phyloP scores from a whole-genome alignment of 176 grass and related monocot genomes.

The Dendrocalamus sinicus region DNA sequence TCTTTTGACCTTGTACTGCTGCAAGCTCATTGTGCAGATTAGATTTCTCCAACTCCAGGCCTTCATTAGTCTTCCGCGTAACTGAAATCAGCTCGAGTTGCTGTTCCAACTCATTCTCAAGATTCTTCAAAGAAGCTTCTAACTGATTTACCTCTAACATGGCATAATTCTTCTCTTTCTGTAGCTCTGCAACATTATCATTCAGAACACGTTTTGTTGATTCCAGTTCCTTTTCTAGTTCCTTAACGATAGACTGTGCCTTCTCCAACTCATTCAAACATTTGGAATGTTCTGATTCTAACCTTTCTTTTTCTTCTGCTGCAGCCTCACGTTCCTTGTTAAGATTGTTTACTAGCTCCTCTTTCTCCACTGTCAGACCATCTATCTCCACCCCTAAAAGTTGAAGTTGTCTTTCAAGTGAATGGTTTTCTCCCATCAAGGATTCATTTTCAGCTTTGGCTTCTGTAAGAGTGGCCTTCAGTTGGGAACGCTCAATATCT shows the following conservation, averaged over 20 bases:
- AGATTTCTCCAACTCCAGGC: constrained; percentile 42
- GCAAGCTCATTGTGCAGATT: constrained; percentile 46
- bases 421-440: constrained; percentile 46
- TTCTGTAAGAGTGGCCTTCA: constrained; percentile 46
- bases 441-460: constrained; percentile 55
- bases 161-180: constrained; percentile 26
- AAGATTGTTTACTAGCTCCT: constrained; percentile 19
- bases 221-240: constrained; percentile 50
- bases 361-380: constrained; percentile 49
- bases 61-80: constrained; percentile 43
- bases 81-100: constrained; percentile 47
- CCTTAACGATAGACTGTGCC: constrained; percentile 28
- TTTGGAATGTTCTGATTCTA: constrained; percentile 47
- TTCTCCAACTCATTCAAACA: constrained; percentile 56
- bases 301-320: constrained; percentile 48
- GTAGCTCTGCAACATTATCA: constrained; percentile 39
- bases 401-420: constrained; percentile 53
- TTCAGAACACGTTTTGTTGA: constrained; percentile 47
- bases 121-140: constrained; percentile 54
- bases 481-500: constrained; percentile 44
- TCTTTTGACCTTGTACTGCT: constrained; percentile 42
- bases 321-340: constrained; percentile 39
- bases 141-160: constrained; percentile 31
- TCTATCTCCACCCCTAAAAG: constrained; percentile 42
- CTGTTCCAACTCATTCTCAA: constrained; percentile 50